A percentile compares a stretch with the other conserved stretches of the same genome.
Conservation (phyloP, 306 rosid species). For the Glycyrrhiza uralensis region DNA sequence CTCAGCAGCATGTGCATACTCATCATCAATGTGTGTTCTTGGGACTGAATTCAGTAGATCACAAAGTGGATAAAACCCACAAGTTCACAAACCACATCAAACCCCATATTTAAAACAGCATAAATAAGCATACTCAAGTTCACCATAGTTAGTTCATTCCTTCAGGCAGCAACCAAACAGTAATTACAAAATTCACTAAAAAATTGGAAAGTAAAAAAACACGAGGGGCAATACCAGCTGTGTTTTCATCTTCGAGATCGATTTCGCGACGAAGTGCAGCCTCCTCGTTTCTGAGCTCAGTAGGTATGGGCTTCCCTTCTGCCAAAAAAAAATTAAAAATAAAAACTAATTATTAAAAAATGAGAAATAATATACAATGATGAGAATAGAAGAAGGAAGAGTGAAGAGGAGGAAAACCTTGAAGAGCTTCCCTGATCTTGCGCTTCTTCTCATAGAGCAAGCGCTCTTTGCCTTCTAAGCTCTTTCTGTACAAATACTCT, state of each 20-base stretch:
- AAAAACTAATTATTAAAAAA: background rate
- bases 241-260: constrained; percentile 76
- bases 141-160: too few relatives aligned
- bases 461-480: constrained; percentile 80
- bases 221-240: constrained; percentile 49
- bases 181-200: background rate
- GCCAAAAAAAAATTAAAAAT: background rate
- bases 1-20: constrained; percentile 78
- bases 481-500: constrained; percentile 80
- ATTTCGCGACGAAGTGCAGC: constrained; percentile 78
- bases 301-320: constrained; percentile 93
- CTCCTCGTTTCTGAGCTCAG: constrained; percentile 90
- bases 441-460: constrained; percentile 82
- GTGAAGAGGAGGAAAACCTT: constrained; percentile 42
- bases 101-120: background rate
- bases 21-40: constrained; percentile 77
- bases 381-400: background rate
- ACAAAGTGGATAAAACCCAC: background rate
- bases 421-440: constrained; percentile 70
- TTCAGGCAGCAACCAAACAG: background rate
- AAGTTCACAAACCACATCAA: constrained; percentile 7
- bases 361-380: background rate
- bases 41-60: constrained; percentile 47
- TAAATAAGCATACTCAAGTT: background rate
- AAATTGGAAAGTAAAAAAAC: background rate